Evolutionary conservation across 768 basidiomycete genomes (phyloP).

Genomic region (Pleurotus ostreatus): DNA sequence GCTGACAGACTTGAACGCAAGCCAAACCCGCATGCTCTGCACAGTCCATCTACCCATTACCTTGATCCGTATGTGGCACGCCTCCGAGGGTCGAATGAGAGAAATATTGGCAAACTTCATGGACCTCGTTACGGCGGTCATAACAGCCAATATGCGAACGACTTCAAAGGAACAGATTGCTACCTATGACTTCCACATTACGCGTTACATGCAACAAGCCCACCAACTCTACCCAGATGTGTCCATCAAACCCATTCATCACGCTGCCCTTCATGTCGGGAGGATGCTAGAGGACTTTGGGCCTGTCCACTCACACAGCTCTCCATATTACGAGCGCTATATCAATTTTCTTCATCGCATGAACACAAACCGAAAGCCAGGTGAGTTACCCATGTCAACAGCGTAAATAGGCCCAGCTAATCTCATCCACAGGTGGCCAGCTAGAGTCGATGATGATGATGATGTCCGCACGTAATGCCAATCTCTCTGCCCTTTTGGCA

Average conservation of each 20-base stretch:
- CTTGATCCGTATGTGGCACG: slow-evolving; percentile 21
- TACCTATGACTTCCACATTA: slow-evolving; percentile 17
- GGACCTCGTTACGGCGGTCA: slow-evolving; percentile 21
- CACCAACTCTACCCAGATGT: slow-evolving; percentile 15
- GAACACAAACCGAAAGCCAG: slow-evolving; percentile 19
- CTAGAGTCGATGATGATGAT: neutral
- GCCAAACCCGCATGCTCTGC: slow-evolving; percentile 24
- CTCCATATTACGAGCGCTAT: slow-evolving; percentile 25
- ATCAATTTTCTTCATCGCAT: slow-evolving; percentile 20
- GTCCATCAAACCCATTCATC: slow-evolving; percentile 16
- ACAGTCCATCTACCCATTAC: slow-evolving; percentile 24
- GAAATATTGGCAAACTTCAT: slow-evolving; percentile 24
- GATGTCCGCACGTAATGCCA: too few species aligned
- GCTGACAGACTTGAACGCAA: slow-evolving; percentile 22
- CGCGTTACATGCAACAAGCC: slow-evolving; percentile 14
- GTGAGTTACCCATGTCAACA: slow-evolving; percentile 7
- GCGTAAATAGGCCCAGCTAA: neutral
- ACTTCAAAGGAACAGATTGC: slow-evolving; percentile 16
- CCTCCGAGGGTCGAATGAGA: slow-evolving; percentile 10
- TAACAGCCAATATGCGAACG: slow-evolving; percentile 16
- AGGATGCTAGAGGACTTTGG: slow-evolving; percentile 17
- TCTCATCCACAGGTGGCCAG: slow-evolving; percentile 10
- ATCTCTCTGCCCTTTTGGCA: too few species aligned
- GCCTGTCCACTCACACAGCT: slow-evolving; percentile 22
- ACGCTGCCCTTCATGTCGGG: slow-evolving; percentile 20